These are phyloP conservation scores for Mucor racemosus DNA, from an alignment of 371 early-diverging fungal genomes.

Conservation along the genomic window DNA sequence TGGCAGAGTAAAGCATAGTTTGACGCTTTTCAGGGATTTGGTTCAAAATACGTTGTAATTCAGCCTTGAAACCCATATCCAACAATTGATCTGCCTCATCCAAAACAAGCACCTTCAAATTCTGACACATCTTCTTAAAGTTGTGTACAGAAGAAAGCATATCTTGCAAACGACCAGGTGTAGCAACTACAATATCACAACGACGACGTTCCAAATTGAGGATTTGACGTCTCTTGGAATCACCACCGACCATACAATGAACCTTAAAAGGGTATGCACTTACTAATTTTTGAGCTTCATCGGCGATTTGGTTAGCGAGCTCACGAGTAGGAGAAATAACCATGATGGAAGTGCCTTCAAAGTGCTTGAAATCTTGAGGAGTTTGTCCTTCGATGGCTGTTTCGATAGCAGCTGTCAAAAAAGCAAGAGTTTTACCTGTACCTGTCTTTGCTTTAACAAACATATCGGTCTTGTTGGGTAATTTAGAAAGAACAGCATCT, in stretches of 20 bases:
- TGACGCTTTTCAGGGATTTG: conserved; percentile 86
- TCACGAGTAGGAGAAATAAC: conserved; percentile 98
- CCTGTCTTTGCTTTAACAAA: conserved; percentile 97
- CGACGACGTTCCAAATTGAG: conserved; percentile 62
- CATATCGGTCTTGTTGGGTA: conserved; percentile 81
- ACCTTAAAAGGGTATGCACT: conserved; percentile 71
- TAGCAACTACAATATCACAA: conserved; percentile 92
- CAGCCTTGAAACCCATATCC: conserved; percentile 97
- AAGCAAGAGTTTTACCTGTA: conserved; percentile 96
- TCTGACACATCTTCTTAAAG: conserved; percentile 64
- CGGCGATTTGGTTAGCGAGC: conserved; percentile 92
- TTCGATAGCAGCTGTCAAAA: conserved; percentile 90
- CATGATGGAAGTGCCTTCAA: conserved; percentile 72
- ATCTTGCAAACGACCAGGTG: conserved; percentile 94
- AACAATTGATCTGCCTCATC: conserved; percentile 99
- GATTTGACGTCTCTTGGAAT: conserved; percentile 67
- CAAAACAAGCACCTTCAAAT: conserved; percentile 80
- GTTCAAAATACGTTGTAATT: conserved; percentile 82
- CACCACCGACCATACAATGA: conserved; percentile 92
- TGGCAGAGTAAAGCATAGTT: conserved; percentile 98
- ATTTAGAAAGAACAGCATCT: conserved; percentile 69
- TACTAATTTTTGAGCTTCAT: conserved; percentile 78
- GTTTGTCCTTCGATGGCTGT: conserved; percentile 52
- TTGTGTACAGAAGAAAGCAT: conserved; percentile 70
- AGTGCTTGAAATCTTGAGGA: conserved; percentile 36